These are phyloP conservation scores for Allium fistulosum DNA, from an alignment of 106 monocot species.

Conservation along the genomic window DNA sequence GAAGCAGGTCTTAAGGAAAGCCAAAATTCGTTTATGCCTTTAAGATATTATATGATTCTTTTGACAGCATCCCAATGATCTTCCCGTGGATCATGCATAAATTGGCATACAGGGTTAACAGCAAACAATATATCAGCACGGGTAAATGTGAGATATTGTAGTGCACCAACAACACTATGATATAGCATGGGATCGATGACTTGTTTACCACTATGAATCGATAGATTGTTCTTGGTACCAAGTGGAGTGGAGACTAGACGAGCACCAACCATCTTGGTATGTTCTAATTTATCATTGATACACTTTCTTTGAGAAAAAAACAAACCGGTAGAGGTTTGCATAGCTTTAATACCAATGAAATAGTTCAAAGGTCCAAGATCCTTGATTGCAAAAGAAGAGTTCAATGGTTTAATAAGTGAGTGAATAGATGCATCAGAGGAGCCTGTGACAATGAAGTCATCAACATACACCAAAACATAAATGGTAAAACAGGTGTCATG, in stretches of 20 bases:
- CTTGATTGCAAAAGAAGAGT: background rate
- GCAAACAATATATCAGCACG: slow-evolving; percentile 4
- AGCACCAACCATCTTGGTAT: background rate
- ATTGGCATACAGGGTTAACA: slow-evolving; percentile 6
- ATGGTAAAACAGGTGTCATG: background rate
- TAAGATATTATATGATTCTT: slow-evolving; percentile 6
- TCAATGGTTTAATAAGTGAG: background rate
- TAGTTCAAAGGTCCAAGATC: slow-evolving; percentile 2
- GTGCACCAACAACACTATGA: slow-evolving; percentile 2
- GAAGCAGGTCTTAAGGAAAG: background rate
- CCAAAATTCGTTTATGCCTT: background rate
- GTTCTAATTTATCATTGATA: background rate
- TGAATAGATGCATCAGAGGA: background rate
- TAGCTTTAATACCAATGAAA: slow-evolving; percentile 9
- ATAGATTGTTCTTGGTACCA: background rate
- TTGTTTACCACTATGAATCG: background rate
- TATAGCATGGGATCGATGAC: background rate
- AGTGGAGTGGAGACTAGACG: background rate
- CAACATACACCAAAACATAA: slow-evolving; percentile 6
- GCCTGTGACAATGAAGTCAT: slow-evolving; percentile 4
- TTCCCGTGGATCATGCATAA: background rate
- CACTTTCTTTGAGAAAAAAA: background rate
- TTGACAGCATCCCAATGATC: slow-evolving; percentile 3
- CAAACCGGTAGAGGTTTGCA: background rate
- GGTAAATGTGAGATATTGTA: slow-evolving; percentile 10